These are phyloP conservation scores for Moesziomyces globuligerus DNA, from an alignment of 1,284 basidiomycete genomes.

Conservation along the genomic window DNA sequence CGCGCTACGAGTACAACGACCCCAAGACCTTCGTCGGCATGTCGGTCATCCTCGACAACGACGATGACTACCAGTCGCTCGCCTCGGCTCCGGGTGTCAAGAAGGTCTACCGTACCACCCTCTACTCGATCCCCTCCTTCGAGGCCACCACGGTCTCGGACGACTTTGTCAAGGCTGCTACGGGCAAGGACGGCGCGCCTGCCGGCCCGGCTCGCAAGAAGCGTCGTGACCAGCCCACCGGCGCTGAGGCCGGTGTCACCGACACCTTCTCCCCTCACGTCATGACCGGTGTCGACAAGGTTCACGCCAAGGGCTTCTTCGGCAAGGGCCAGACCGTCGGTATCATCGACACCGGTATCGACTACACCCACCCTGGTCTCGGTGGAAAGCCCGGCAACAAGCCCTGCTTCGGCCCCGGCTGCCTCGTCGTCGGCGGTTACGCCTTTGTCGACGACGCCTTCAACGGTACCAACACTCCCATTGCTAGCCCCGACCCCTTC, in stretches of 20 bases:
- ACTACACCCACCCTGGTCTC: conserved; percentile 75
- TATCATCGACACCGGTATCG: conserved; percentile 71
- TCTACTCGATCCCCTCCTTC: conserved; percentile 45
- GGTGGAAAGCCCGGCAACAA: conserved; percentile 68
- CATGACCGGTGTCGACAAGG: conserved; percentile 70
- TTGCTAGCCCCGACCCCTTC: conserved; percentile 68
- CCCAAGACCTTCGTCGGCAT: conserved; percentile 49
- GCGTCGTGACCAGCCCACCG: conserved; percentile 36
- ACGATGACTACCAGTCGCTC: conserved; percentile 44
- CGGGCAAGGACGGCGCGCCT: conserved; percentile 21
- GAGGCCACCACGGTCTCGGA: conserved; percentile 34
- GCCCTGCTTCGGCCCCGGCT: conserved; percentile 52
- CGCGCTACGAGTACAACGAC: conserved; percentile 48
- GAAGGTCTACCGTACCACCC: conserved; percentile 36
- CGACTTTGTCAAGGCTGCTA: conserved; percentile 45
- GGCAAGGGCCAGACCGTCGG: conserved; percentile 73
- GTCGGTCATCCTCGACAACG: conserved; percentile 45
- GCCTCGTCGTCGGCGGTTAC: conserved; percentile 49
- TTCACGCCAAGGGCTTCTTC: conserved; percentile 71
- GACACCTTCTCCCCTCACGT: conserved; percentile 54
- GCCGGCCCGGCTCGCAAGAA: conserved; percentile 12
- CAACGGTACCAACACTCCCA: conserved; percentile 63
- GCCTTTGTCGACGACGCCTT: conserved; percentile 66
- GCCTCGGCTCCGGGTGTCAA: conserved; percentile 43
- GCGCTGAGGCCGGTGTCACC: conserved; percentile 28